A percentile compares a stretch with the other conserved stretches of the same genome.
Conservation (phyloP, 2,329 filamentous ascomycete genomes). For the Paraphoma sp. region DNA sequence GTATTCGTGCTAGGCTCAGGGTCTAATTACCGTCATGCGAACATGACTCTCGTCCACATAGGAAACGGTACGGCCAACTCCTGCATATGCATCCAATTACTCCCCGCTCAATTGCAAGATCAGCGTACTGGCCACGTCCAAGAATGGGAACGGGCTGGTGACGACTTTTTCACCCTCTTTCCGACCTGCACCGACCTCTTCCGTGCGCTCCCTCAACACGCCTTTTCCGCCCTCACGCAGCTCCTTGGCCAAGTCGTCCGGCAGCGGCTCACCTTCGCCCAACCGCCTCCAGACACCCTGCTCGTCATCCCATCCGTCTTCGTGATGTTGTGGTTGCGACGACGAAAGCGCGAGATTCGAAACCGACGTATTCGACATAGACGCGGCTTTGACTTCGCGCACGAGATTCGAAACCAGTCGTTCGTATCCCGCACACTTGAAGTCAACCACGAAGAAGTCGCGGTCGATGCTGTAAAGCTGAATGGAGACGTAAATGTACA, state of each 20-base stretch:
- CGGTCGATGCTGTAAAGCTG: slow-evolving; percentile 73
- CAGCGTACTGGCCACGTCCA: slow-evolving; percentile 89
- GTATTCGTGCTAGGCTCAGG: not conserved
- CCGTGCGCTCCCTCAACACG: slow-evolving; percentile 46
- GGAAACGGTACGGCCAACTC: not conserved
- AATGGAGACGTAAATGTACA: slow-evolving; percentile 95
- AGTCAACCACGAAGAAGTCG: slow-evolving; percentile 94
- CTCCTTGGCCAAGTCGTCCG: slow-evolving; percentile 36
- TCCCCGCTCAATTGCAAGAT: slow-evolving; percentile 79
- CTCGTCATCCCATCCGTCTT: slow-evolving; percentile 44
- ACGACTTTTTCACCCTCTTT: slow-evolving; percentile 87
- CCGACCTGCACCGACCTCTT: slow-evolving; percentile 56
- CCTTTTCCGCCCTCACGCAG: slow-evolving; percentile 42
- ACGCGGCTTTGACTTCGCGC: slow-evolving; percentile 44
- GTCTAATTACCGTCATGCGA: not conserved
- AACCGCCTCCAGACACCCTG: slow-evolving; percentile 43
- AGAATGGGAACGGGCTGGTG: slow-evolving; percentile 91
- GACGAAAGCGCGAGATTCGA: slow-evolving; percentile 24
- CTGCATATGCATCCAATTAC: slow-evolving; percentile 10
- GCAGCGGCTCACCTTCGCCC: slow-evolving; percentile 39
- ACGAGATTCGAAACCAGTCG: slow-evolving; percentile 67
- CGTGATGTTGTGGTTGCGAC: slow-evolving; percentile 21
- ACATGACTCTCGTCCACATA: not conserved
- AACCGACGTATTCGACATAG: slow-evolving; percentile 18
- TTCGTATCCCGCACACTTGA: slow-evolving; percentile 98